These are phyloP conservation scores for Ophiognomonia clavigignenti-juglandacearum DNA, from an alignment of 2,329 filamentous ascomycete species.

Conservation along the genomic window DNA sequence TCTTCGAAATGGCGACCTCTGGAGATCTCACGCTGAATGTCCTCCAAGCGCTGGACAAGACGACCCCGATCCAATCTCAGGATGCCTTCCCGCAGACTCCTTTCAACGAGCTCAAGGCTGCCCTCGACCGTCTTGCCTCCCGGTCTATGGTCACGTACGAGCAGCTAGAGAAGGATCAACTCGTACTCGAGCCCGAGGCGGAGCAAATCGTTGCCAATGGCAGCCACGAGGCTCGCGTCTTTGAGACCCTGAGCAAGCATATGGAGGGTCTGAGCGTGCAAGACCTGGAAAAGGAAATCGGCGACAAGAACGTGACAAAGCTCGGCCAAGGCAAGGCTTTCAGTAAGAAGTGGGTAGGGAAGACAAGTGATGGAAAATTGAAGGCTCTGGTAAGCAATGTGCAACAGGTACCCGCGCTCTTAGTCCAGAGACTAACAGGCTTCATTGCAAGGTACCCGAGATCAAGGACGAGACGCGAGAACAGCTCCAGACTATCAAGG, in stretches of 20 bases:
- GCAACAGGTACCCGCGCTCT: not conserved
- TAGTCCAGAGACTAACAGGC: constrained; percentile 10
- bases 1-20: constrained; percentile 36
- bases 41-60: constrained; percentile 59
- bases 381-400: constrained; percentile 32
- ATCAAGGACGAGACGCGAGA: constrained; percentile 78
- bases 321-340: constrained; percentile 95
- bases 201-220: constrained; percentile 68
- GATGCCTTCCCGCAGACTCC: constrained; percentile 64
- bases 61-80: constrained; percentile 61
- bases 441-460: constrained; percentile 56
- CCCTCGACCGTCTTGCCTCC: constrained; percentile 78
- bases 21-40: constrained; percentile 61
- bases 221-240: constrained; percentile 79
- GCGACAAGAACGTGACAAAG: constrained; percentile 69
- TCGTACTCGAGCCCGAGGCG: constrained; percentile 69
- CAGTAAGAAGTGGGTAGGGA: constrained; percentile 68
- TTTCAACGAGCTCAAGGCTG: constrained; percentile 73
- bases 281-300: constrained; percentile 65
- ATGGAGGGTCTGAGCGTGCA: constrained; percentile 77
- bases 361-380: constrained; percentile 52
- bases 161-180: constrained; percentile 73
- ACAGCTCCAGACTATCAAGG: constrained; percentile 67
- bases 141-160: constrained; percentile 86
- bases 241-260: constrained; percentile 65